Evolutionary conservation across 2,329 filamentous ascomycete genomes (phyloP).

Genomic region (Aspergillus persii): DNA sequence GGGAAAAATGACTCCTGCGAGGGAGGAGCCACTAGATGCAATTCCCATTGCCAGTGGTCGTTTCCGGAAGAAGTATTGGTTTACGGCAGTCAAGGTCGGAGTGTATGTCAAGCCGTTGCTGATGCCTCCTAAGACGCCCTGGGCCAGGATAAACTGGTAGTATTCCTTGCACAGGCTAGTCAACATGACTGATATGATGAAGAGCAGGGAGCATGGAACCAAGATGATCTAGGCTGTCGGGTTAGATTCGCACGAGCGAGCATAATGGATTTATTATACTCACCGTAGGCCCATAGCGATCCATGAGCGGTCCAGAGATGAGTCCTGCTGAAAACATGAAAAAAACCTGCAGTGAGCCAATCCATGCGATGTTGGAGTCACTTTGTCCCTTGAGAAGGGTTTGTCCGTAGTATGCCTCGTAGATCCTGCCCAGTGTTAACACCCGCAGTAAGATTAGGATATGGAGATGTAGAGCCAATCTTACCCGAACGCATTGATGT

Average conservation of each 20-base stretch:
- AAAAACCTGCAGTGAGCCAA: constrained; percentile 40
- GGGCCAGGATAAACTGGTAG: constrained; percentile 50
- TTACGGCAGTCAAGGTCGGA: constrained; percentile 47
- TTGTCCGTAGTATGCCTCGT: constrained; percentile 46
- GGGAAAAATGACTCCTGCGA: constrained; percentile 56
- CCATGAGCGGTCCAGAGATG: constrained; percentile 21
- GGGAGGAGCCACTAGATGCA: constrained; percentile 46
- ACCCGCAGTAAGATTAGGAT: neutral
- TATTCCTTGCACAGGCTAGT: constrained; percentile 55
- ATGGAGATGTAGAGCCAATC: neutral
- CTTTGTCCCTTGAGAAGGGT: constrained; percentile 40
- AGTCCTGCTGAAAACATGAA: constrained; percentile 20
- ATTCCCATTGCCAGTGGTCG: constrained; percentile 50
- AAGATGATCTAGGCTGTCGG: constrained; percentile 8
- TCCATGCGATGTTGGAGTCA: constrained; percentile 46
- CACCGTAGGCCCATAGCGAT: constrained; percentile 19
- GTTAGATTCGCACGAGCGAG: too few relatives aligned
- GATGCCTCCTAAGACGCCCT: constrained; percentile 20
- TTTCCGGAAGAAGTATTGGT: constrained; percentile 50
- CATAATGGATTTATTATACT: neutral
- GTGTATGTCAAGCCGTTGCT: constrained; percentile 43
- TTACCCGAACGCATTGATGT: constrained; percentile 26
- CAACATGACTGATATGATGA: constrained; percentile 63
- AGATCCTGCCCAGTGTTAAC: constrained; percentile 27
- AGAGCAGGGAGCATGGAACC: constrained; percentile 9